Base-by-base conservation (phyloP, 2,329 filamentous ascomycete species). In the Cladophialophora carrionii region DNA sequence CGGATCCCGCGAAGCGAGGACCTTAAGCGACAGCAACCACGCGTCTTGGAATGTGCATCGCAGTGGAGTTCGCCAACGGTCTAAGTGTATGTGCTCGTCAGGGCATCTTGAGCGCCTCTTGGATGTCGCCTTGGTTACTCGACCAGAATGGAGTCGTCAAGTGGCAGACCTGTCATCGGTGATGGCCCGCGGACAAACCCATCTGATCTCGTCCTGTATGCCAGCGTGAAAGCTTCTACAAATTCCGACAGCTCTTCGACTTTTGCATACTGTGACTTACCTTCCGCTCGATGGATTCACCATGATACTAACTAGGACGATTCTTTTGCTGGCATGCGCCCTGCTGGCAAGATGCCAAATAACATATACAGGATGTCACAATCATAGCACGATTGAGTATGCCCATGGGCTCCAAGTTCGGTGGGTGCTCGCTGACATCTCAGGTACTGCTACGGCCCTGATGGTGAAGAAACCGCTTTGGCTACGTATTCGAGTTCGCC, bases 291-390 rank as follows among this genome's bases (percentile, higher is more conserved):
- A n/a, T n/a, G n/a, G n/a, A 41, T 41, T 41, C 37, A 41, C 14
- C 14, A 41, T 41, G 37, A 41, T 41, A n/a, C 17, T n/a, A n/a
- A 41, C 7, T n/a, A 41, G 37, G 37, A 41, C 4, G 4, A n/a
- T n/a, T 14, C 14, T 41, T n/a, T 41, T 41, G 37, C 37, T 41
- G 14, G 37, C 37, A 4, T 41, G 17, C 37, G 17, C 37, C 37
- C 14, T 41, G 37, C 37, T n/a, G 37, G 37, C 37, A 41, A n/a
- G 17, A n/a, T 41, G 56, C 9, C 65, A 67, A 51, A 65, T 57
- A 24, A 74, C 69, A 22, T 67, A 73, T 29, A 71, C 72, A 1
- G 74, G 71, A 49, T 77, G 76, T 57, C 75, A 77, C 63, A 71
- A 58, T 6, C 75, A 76, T 65, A 72, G 70, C 24, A 68, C 66